Evolutionary conservation across 2,329 filamentous ascomycete species (phyloP), one percentile per base, ranked within the genome.

Genomic region (Claviceps humidiphila): DNA sequence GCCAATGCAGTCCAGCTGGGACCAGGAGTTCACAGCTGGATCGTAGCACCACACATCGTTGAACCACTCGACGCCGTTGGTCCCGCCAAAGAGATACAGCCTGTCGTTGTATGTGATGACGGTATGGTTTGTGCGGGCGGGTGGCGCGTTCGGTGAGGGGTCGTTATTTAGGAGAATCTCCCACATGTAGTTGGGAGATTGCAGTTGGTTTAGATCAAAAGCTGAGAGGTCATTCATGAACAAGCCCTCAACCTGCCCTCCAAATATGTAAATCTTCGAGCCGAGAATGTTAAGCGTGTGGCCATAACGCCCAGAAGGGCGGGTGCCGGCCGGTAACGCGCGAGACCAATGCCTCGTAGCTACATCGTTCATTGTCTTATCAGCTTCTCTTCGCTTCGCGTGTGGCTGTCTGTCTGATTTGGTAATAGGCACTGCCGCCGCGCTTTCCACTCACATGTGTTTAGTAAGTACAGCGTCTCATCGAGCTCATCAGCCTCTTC

Each of bases 41-140:
- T 96, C 91, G 66, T 93, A 98, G 50, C 84, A 88, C 93, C 93
- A 98, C 47, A 98, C 93, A 65, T 98, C 93, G 66, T 97, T 98
- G 72, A 97, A 98, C 94, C 93, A 98, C 62, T 87, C 83, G 52
- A 90, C 81, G 42, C 93, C 93, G 64, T 98, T 95, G 2, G 93
- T 98, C 56, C 93, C 93, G 60, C 93, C 93, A 65, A 98, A 98
- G 84, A 98, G 74, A 64, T 91, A 98, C 65, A 98, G 80, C 68
- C 87, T 93, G 64, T 98, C 93, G 55, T 93, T 90, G 70, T 81
- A 95, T 16, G 87, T 94, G 54, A 98, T 80, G 60, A 96, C 80
- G 1, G 89, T 86, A 69, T 98, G 93, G 64, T 98, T 98, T 1
- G 93, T 98, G 70, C 93, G 81, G 9, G 91, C 86, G 1, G 90